Base-by-base conservation (phyloP, 2,329 filamentous ascomycete species). In the Rhexocercosporidium sp. region DNA sequence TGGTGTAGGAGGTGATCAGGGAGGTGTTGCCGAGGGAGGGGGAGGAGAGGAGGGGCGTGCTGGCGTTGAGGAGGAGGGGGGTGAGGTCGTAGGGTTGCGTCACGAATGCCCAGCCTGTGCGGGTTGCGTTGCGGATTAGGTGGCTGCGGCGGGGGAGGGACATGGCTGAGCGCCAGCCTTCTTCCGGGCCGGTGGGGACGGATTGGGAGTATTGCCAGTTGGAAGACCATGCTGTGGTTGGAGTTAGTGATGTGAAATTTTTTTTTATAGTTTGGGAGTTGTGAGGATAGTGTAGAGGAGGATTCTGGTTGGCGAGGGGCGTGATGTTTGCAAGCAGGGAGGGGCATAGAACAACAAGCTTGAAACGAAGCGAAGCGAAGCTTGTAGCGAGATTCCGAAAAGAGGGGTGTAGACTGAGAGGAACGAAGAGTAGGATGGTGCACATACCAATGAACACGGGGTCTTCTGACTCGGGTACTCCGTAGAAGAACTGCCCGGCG, bases 181-280 rank as follows among this genome's bases (percentile, higher is more conserved):
- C 84, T 6, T 75, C 72, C 3, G 80, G 75, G 0, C 82, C 85
- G 0, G 86, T 88, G 0, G 86, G 86, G 0, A 87, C 84, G 2
- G 79, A 67, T 66, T 84, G 78, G 0, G 82, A 80, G 75, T 90
- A 89, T 74, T 89, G 82, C 83, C 86, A 88, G 69, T 89, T 89
- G 64, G 80, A 84, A 0, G 84, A 84, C 87, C 86, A 89, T 11
- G 81, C 83, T 5, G 88, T 71, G 72, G 49, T 74, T 62, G n/a
- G 72, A 69, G 18, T 74, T 68, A 56, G 29, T 56, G 1, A 14
- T 9, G 27, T 27, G n/a, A n/a, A n/a, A n/a, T 16, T 22, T 44
- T 44, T 14, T 59, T 34, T 25, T 25, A 18, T 29, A 6, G 4
- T 41, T 41, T 3, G 20, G 4, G 51, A 56, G 51, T 7, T 29